These are phyloP conservation scores for Macrocybe gigantea DNA, from an alignment of 768 basidiomycete genomes.

Conservation along the genomic window DNA sequence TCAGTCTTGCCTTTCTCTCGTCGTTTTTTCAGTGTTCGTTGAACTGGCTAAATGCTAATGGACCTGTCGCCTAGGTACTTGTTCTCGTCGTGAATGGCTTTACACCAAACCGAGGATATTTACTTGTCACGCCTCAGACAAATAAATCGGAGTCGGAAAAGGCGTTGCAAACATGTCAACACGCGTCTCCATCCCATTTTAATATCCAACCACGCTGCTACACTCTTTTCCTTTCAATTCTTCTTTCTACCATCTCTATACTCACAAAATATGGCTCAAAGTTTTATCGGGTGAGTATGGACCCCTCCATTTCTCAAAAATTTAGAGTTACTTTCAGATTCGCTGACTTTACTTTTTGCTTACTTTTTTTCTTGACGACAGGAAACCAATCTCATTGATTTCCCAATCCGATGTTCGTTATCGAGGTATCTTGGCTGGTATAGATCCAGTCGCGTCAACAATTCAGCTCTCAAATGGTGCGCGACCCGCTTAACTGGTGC, in stretches of 20 bases:
- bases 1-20: no score
- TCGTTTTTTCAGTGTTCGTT: no score
- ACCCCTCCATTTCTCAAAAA: neutral
- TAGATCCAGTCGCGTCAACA: slow-evolving; percentile 80
- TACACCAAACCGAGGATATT: neutral
- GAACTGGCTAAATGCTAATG: no score
- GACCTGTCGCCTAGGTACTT: no score
- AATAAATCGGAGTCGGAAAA: slow-evolving; percentile 18
- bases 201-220: neutral
- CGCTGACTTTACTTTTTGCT: slow-evolving; percentile 8
- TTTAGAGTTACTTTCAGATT: neutral
- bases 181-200: slow-evolving; percentile 16
- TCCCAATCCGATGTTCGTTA: slow-evolving; percentile 91
- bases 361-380: slow-evolving; percentile 18
- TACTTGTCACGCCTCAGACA: neutral
- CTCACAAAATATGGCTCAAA: slow-evolving; percentile 51
- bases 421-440: slow-evolving; percentile 80
- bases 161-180: slow-evolving; percentile 19
- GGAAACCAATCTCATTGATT: slow-evolving; percentile 85
- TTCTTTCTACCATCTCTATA: slow-evolving; percentile 1
- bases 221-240: slow-evolving; percentile 4
- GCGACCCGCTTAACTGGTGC: slow-evolving; percentile 6
- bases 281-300: slow-evolving; percentile 62
- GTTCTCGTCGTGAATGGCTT: neutral
- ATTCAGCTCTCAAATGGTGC: slow-evolving; percentile 85